phyloP scores from a whole-genome alignment of 2,329 filamentous ascomycete genomes.

The Huntiella decipiens region DNA sequence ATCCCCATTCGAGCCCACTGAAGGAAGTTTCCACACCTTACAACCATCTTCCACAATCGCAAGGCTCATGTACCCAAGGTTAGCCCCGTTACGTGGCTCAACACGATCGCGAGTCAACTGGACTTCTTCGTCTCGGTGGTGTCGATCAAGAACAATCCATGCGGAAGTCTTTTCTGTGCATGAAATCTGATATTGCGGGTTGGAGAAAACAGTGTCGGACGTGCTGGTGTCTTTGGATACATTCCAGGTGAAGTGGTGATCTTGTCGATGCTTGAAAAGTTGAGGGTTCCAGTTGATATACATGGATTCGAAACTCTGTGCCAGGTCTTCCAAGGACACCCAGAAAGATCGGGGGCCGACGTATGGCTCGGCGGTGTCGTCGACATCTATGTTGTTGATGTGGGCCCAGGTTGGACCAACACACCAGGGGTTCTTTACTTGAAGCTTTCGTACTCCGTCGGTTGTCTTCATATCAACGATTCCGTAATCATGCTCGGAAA shows the following conservation, averaged over 20 bases:
- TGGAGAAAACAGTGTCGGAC: slow-evolving; percentile 38
- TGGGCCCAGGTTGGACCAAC: slow-evolving; percentile 30
- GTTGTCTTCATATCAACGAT: slow-evolving; percentile 57
- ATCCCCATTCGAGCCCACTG: slow-evolving; percentile 53
- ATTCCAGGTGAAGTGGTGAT: slow-evolving; percentile 80
- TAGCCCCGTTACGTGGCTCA: slow-evolving; percentile 15
- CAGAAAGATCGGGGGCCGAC: slow-evolving; percentile 50
- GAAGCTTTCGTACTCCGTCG: slow-evolving; percentile 43
- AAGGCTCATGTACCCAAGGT: slow-evolving; percentile 70
- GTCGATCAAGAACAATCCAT: slow-evolving; percentile 73
- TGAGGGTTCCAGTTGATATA: slow-evolving; percentile 95
- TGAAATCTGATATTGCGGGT: slow-evolving; percentile 53
- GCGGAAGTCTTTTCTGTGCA: slow-evolving; percentile 40
- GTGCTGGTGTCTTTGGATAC: slow-evolving; percentile 29
- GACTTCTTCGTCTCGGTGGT: slow-evolving; percentile 56
- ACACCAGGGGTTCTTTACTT: slow-evolving; percentile 94
- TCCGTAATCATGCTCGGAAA: slow-evolving; percentile 85
- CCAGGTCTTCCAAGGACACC: slow-evolving; percentile 74
- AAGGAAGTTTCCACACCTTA: slow-evolving; percentile 55
- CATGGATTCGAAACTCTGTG: slow-evolving; percentile 85
- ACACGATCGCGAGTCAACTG: slow-evolving; percentile 21
- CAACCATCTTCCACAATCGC: slow-evolving; percentile 59
- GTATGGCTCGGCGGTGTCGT: slow-evolving; percentile 12
- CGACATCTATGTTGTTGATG: background rate
- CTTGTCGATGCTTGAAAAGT: slow-evolving; percentile 63